Evolutionary conservation across 345 rosid species (phyloP).

Genomic region (Raphanus sativus): DNA sequence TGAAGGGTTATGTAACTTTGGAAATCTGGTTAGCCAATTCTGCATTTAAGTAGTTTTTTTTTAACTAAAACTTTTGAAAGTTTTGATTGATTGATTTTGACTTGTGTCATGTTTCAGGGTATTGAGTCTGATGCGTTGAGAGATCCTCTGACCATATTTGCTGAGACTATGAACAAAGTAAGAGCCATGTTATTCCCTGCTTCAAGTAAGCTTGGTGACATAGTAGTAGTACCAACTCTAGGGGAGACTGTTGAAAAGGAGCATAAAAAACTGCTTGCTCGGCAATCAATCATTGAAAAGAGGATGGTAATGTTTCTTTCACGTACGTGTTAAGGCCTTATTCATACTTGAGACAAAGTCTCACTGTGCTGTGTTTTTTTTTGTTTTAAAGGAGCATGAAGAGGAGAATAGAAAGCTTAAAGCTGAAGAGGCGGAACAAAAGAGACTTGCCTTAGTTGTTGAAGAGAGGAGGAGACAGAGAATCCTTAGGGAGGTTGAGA

Average conservation of each 20-base stretch:
- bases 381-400: slow-evolving; percentile 71
- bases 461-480: slow-evolving; percentile 78
- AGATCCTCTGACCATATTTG: slow-evolving; percentile 66
- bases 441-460: slow-evolving; percentile 73
- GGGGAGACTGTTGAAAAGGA: slow-evolving; percentile 85
- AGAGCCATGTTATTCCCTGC: slow-evolving; percentile 73
- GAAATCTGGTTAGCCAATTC: slow-evolving; percentile 54
- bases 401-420: slow-evolving; percentile 77
- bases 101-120: slow-evolving; percentile 45
- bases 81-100: background rate
- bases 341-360: background rate
- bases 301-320: slow-evolving; percentile 71
- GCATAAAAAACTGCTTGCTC: slow-evolving; percentile 87
- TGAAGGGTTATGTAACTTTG: slow-evolving; percentile 66
- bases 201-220: slow-evolving; percentile 55
- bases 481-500: slow-evolving; percentile 76
- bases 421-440: slow-evolving; percentile 90
- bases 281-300: slow-evolving; percentile 90
- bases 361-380: background rate
- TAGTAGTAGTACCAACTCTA: slow-evolving; percentile 53
- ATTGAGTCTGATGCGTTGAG: slow-evolving; percentile 84
- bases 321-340: background rate
- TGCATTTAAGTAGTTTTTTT: background rate
- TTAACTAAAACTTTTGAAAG: background rate
- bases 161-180: slow-evolving; percentile 78